Base-by-base conservation (phyloP, 768 basidiomycete genomes). In the Trametes gibbosa region DNA sequence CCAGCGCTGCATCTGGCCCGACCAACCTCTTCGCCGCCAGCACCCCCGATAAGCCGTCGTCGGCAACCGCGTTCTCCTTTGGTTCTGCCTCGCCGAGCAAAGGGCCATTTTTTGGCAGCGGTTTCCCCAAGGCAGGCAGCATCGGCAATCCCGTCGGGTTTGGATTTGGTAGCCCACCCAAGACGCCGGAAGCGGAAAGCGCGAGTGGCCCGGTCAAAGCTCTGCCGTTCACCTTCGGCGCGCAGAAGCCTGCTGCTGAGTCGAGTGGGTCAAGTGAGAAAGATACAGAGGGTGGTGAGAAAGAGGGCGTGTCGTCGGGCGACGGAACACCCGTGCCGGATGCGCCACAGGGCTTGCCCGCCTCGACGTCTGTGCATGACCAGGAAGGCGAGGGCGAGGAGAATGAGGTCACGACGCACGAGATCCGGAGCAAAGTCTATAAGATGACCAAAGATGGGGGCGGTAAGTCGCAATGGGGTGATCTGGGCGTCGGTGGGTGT, bases 321-420 rank as follows among this genome's bases (percentile, higher is more conserved):
- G 69, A 66, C 46, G 69, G 68, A 32, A 68, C 66, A 23, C 63
- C 64, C 39, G 68, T 63, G 16, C 45, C 55, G 49, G 67, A 49
- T 10, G 50, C 51, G 53, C 63, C 59, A 42, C 61, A 60, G 58
- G 56, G 66, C 58, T 62, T 66, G 50, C 56, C 64, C 37, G 54
- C 63, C 14, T 42, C 49, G 27, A 45, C 59, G 5, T 65, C 64
- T 5, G 42, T 63, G 34, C 83, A 87, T 61, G 89, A 89, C 63
- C 76, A 76, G 53, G 89, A 89, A 59, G 90, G 91, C 12, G 86
- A 86, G 65, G 91, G 91, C 27, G 91, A 93, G 73, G 88, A 93
- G 68, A 79, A 86, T 40, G 91, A 93, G 67, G 84, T 84, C 59
- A 91, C 88, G 3, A 73, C 74, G 27, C 78, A 88, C 69, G 72